phyloP scores from a whole-genome alignment of 2,329 filamentous ascomycete genomes.

The Leptodontidium sp. region DNA sequence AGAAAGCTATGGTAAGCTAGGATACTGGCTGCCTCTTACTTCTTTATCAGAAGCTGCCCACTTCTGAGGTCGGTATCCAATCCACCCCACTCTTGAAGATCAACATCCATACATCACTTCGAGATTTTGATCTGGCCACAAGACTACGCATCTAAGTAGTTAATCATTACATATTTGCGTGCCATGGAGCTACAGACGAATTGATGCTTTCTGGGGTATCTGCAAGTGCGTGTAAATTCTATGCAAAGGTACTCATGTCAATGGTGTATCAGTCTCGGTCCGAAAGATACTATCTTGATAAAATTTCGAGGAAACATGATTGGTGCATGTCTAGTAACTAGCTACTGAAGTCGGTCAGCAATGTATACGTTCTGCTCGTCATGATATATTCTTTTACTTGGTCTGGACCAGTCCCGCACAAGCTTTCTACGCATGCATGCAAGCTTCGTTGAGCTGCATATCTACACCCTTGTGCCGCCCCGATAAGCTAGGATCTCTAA shows the following conservation, averaged over 20 bases:
- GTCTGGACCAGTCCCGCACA: not conserved
- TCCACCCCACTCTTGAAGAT: not conserved
- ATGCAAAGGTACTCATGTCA: too few species aligned
- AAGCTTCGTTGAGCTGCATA: conserved; percentile 4
- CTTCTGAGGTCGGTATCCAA: not conserved
- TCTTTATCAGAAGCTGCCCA: conserved; percentile 7
- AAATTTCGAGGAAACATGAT: too few species aligned
- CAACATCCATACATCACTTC: not conserved
- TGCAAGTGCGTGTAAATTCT: too few species aligned
- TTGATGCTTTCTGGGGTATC: too few species aligned
- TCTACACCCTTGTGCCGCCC: not conserved
- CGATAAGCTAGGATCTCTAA: conserved; percentile 2
- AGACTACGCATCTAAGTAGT: not conserved
- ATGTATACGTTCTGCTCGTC: not conserved
- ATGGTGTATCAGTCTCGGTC: too few species aligned
- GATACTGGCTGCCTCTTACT: too few species aligned
- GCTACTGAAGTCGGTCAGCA: too few species aligned
- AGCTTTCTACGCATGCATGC: conserved; percentile 4
- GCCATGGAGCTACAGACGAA: too few species aligned
- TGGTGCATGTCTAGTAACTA: too few species aligned
- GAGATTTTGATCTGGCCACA: not conserved
- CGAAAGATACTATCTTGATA: too few species aligned
- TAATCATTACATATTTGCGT: too few species aligned
- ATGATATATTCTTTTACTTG: not conserved
- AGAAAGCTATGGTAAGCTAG: conserved; percentile 5